Conservation (phyloP, 2,329 filamentous ascomycete species). For the Clonostachys sp. region DNA sequence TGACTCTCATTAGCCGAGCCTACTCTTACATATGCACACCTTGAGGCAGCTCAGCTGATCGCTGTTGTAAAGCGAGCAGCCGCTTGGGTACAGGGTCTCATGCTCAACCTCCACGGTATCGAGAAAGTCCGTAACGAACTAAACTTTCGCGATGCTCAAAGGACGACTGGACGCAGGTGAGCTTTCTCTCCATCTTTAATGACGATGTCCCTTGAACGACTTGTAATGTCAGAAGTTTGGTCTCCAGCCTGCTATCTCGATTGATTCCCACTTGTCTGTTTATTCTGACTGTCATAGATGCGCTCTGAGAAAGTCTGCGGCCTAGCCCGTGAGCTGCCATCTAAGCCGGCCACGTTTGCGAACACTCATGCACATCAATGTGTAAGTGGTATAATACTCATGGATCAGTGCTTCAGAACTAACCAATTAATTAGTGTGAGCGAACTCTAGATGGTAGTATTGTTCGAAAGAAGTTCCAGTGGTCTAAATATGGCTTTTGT, state of each 20-base stretch:
- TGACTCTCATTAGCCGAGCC: constrained; percentile 36
- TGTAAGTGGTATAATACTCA: no score
- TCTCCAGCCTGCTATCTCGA: constrained; percentile 30
- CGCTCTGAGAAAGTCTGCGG: constrained; percentile 39
- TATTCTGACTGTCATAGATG: constrained; percentile 20
- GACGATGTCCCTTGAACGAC: constrained; percentile 45
- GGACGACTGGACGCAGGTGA: constrained; percentile 73
- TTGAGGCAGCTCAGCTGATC: constrained; percentile 49
- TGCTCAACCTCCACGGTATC: constrained; percentile 69
- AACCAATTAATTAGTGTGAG: constrained; percentile 32
- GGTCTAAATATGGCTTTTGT: no score
- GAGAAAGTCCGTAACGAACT: constrained; percentile 65
- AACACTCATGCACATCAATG: no score
- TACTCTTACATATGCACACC: constrained; percentile 73
- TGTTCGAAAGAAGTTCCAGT: constrained; percentile 42
- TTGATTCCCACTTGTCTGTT: no score
- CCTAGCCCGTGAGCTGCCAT: constrained; percentile 36
- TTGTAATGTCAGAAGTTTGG: constrained; percentile 48
- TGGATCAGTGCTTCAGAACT: no score
- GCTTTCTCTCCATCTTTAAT: constrained; percentile 49
- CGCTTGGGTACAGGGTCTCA: constrained; percentile 63
- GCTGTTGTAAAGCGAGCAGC: constrained; percentile 52
- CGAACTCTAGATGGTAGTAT: constrained; percentile 74
- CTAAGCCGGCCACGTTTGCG: no score
- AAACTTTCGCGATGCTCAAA: constrained; percentile 60